These are phyloP conservation scores for Calonectria multiphialidica DNA, from an alignment of 2,329 filamentous ascomycete genomes.

Conservation along the genomic window DNA sequence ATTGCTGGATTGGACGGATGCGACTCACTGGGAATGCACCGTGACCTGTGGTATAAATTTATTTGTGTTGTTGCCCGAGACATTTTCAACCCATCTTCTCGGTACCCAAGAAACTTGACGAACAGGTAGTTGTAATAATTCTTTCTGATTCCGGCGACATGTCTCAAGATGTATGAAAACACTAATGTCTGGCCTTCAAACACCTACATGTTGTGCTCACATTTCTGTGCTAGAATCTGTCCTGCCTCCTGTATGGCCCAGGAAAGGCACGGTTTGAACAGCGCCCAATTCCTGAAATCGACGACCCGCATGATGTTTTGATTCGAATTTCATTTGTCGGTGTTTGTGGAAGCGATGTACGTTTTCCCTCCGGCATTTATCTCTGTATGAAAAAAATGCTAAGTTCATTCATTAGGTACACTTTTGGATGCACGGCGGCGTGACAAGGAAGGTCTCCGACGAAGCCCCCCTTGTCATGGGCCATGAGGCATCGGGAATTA, in stretches of 20 bases:
- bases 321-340: slow-evolving; percentile 1
- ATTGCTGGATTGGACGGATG: not conserved
- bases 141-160: not conserved
- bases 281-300: not conserved
- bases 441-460: slow-evolving; percentile 82
- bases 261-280: not conserved
- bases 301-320: not conserved
- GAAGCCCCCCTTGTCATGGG: slow-evolving; percentile 83
- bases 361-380: not conserved
- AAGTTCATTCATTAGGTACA: slow-evolving; percentile 69
- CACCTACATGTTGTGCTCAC: not conserved
- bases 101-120: not conserved
- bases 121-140: not conserved
- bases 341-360: not conserved
- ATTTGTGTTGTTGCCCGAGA: not conserved
- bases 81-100: not conserved
- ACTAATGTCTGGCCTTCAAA: too few relatives aligned
- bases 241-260: not conserved
- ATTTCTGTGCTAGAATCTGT: not conserved
- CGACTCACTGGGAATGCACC: not conserved
- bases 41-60: not conserved
- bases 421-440: slow-evolving; percentile 88
- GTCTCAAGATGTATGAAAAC: not conserved
- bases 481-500: slow-evolving; percentile 77
- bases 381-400: not conserved